Conservation (phyloP, 2,329 filamentous ascomycete genomes). For the Xylaria sp. region DNA sequence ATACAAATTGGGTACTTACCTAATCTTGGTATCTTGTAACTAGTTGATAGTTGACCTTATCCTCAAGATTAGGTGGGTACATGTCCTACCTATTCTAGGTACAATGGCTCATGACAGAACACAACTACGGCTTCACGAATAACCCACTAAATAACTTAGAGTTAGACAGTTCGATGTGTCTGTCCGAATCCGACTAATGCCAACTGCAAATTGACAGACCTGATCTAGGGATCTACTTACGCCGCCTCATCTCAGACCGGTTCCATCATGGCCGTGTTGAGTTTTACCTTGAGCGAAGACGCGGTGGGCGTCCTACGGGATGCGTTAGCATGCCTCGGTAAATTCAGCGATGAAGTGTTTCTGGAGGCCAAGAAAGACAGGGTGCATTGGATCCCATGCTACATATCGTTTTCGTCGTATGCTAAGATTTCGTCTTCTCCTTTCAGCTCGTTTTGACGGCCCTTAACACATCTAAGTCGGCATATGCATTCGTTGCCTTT, state of each 20-base stretch:
- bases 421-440: constrained; percentile 27
- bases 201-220: neutral
- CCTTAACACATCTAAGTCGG: constrained; percentile 82
- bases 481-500: constrained; percentile 78
- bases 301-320: constrained; percentile 77
- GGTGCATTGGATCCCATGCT: constrained; percentile 52
- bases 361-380: constrained; percentile 76
- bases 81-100: no score
- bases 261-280: constrained; percentile 67
- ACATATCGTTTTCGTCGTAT: neutral
- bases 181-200: neutral
- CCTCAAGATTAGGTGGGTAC: no score
- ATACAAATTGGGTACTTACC: neutral
- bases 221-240: neutral
- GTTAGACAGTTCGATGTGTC: neutral
- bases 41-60: neutral
- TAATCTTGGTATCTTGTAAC: neutral
- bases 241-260: neutral
- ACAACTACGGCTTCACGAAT: neutral
- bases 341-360: constrained; percentile 82
- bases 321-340: constrained; percentile 76
- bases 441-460: constrained; percentile 75
- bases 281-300: constrained; percentile 78
- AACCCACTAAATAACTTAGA: neutral
- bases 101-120: neutral